Base-by-base conservation (phyloP, 495 filamentous ascomycete species). In the Cercophora scortea region DNA sequence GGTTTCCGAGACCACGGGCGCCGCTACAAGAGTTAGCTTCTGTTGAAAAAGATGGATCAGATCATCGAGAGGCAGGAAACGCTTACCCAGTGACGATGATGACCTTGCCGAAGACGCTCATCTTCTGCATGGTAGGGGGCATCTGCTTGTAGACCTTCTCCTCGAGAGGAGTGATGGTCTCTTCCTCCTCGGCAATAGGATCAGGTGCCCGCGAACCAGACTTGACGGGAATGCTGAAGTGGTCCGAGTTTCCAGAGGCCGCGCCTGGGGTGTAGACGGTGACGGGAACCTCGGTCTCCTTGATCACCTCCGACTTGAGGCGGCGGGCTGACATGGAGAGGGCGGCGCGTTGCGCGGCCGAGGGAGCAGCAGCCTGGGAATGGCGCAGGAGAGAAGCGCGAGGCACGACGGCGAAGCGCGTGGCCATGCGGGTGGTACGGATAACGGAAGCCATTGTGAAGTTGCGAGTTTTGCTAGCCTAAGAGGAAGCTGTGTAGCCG, bases 221-320 rank as follows among this genome's bases (percentile, higher is more conserved):
- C 59, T 89, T 78, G 10, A 90, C 71, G 53, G 89, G 86, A 75
- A 90, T 95, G 49, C 80, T 86, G 72, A 92, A 84, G 51, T 79
- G 78, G 42, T 87, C 79, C 15, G 80, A 68, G 13, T 72, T 78
- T 48, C 71, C 71, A 43, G 64, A 63, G 8, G 71, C 68, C 17
- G 58, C 49, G 18, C 72, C 73, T 7, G 68, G 62, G 33, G 59
- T 67, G 63, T 77, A 77, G 34, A 74, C 67, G 12, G 74, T 70
- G 32, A 77, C 74, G 36, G 74, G 74, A 10, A 77, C 61, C 56
- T 76, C 74, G 25, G 69, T 74, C 65, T 77, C 74, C 60, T 69
- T 69, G 54, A 77, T 70, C 0, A 77, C 74, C 48, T 73, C 72
- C 4, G 71, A 66, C 47, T 72, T 70, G 50, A 71, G 59, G 36